Evolutionary conservation across 768 basidiomycete genomes (phyloP), one percentile per base, ranked within the genome.

Genomic region (Mycena capillaripes): DNA sequence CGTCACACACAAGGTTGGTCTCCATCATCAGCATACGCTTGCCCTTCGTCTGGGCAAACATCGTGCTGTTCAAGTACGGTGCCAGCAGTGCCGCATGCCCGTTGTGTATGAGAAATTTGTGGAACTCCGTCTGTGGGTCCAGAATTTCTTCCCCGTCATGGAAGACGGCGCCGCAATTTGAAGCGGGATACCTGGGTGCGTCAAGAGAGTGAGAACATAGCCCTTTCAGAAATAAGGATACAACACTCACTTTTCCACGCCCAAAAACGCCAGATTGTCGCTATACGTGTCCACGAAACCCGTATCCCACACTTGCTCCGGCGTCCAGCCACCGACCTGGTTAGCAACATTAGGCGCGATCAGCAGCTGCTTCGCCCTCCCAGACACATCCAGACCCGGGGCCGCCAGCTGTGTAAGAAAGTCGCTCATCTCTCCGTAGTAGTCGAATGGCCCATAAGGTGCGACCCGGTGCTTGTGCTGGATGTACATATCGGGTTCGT

Each of bases 11-110:
- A 5, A 42, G 58, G 44, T 72, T 72, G 2, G 86, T 89, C 78
- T 90, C 89, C 73, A 89, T 82, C 86, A 90, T 88, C 59, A 88
- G 75, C 68, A 89, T 79, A 40, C 86, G 86, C 75, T 83, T 82
- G 16, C 78, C 78, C 3, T 52, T 65, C 12, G 80, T 75, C 59
- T 82, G 78, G 12, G 85, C 84, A 58, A 79, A 75, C n/a, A 57
- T 57, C 0, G 84, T 79, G 6, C 82, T 80, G 56, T 80, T 81
- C 7, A 84, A 59, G 77, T 88, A 89, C 21, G 80, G 80, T 19
- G 50, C 67, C 8, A 85, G 78, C 60, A 86, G 80, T 21, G 73
- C 62, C 12, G 78, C 69, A 1, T 83, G 84, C 8, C 81, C 73
- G 9, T 79, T 81, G 76, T 89, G 89, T 59, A 79, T 86, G 27